phyloP scores from a whole-genome alignment of 176 grass and related monocot species.

The Olyra latifolia region DNA sequence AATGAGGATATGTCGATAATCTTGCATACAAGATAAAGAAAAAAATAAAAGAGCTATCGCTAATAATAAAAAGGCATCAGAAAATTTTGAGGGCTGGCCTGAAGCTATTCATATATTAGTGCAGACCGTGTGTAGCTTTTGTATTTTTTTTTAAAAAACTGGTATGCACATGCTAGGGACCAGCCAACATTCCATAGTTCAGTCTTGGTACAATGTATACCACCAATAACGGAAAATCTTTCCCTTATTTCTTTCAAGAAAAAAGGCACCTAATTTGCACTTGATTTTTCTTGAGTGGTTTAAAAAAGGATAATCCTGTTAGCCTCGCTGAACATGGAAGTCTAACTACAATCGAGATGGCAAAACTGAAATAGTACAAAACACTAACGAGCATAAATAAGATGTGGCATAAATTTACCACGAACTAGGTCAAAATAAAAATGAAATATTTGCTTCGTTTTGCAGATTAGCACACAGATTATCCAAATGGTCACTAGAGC shows the following conservation, averaged over 20 bases:
- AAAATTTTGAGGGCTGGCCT: background rate
- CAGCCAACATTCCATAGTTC: conserved; percentile 21
- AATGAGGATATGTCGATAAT: conserved; percentile 39
- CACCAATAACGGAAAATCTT: background rate
- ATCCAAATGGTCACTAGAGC: background rate
- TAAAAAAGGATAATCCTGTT: background rate
- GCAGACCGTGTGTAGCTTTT: conserved; percentile 19
- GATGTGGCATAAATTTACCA: background rate
- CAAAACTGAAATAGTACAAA: no score
- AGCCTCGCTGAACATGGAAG: background rate
- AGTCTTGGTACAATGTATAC: conserved; percentile 1
- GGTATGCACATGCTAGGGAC: conserved; percentile 25
- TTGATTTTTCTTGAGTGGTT: background rate
- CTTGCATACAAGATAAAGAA: conserved; percentile 17
- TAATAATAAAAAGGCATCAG: conserved; percentile 24
- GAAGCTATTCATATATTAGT: conserved; percentile 23
- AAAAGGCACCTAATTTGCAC: background rate
- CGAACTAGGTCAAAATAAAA: background rate
- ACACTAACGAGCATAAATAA: background rate
- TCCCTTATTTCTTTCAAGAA: conserved; percentile 15
- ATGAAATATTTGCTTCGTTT: background rate
- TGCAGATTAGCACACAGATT: conserved; percentile 1
- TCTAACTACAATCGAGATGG: background rate
- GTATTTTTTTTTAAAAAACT: conserved; percentile 27
- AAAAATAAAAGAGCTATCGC: background rate